Percentiles rank a stretch among this genome's conserved stretches.
Conservation (phyloP, 176 grass and related monocot genomes). For the Coix lacrymajobi region DNA sequence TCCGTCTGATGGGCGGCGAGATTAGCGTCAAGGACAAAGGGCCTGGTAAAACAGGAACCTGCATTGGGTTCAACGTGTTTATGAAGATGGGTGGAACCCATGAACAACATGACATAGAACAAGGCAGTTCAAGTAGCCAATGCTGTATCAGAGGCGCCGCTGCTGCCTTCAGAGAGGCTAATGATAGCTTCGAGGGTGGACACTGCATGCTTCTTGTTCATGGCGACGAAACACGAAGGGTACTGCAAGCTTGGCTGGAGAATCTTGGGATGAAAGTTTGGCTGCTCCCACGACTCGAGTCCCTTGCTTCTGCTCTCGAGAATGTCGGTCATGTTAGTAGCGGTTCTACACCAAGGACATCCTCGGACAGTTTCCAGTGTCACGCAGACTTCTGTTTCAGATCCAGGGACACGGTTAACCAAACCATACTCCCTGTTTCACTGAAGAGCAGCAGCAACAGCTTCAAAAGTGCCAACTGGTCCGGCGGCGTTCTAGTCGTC, state of each 20-base stretch:
- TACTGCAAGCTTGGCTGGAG: constrained; percentile 59
- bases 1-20: constrained; percentile 66
- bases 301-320: constrained; percentile 27
- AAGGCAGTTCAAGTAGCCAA: neutral
- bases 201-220: constrained; percentile 63
- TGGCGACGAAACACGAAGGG: constrained; percentile 49
- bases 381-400: constrained; percentile 25
- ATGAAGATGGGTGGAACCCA: constrained; percentile 23
- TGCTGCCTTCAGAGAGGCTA: neutral
- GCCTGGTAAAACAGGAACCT: constrained; percentile 45
- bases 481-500: constrained; percentile 31
- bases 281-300: constrained; percentile 15
- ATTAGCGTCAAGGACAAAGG: constrained; percentile 71
- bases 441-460: neutral
- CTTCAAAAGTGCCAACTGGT: neutral
- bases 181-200: constrained; percentile 32
- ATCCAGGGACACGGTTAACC: constrained; percentile 26
- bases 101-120: constrained; percentile 8
- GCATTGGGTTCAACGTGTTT: constrained; percentile 64
- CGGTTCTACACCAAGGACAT: neutral
- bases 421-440: constrained; percentile 15
- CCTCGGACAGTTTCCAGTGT: neutral
- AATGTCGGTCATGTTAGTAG: constrained; percentile 25
- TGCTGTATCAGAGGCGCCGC: neutral
- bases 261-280: constrained; percentile 60